Evolutionary conservation across 2,329 filamentous ascomycete species (phyloP), one percentile per base, ranked within the genome.

Genomic region (Cordyceps tenuipes): DNA sequence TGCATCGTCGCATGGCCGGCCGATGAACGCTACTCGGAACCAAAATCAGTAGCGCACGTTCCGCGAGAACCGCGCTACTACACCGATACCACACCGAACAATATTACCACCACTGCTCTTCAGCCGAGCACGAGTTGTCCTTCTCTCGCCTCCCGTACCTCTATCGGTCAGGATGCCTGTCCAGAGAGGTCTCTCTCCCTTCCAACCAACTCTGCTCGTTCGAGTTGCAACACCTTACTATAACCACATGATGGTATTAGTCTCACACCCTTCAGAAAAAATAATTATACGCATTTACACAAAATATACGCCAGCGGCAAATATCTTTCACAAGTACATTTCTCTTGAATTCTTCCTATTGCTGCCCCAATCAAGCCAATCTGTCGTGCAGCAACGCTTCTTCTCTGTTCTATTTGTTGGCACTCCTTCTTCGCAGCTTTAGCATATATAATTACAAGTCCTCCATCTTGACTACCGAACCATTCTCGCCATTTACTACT

Each of bases 1-100:
- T 67, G 62, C 34, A 62, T 70, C 26, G 64, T 64, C 15, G 67
- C 69, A 29, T 70, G 68, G 69, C 69, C 68, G 0, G 53, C 64
- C 23, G 67, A 68, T 44, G 67, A 71, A 62, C 63, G 65, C 5
- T 66, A 64, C 47, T 19, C 19, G 4, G 59, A 56, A 29, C 59
- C 59, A 47, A 56, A 39, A 10, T 36, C 31, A 21, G 36, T 52
- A 44, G 56, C 56, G 47, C 48, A 57, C 1, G 31, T 21, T 46
- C 47, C 34, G 31, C 57, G 31, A 13, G 49, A 59, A 41, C n/a
- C 57, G 57, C 57, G 57, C 49, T 36, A 9, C 21, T 39, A 52
- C 41, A 19, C 48, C 17, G n/a, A 12, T 46, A 2, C 56, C 23
- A 44, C 19, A 21, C 43, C 46, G 47, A 41, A 23, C 41, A 43